These are phyloP conservation scores for Saccharomycopsis microspora DNA, from an alignment of 805 yeast species.

Conservation along the genomic window DNA sequence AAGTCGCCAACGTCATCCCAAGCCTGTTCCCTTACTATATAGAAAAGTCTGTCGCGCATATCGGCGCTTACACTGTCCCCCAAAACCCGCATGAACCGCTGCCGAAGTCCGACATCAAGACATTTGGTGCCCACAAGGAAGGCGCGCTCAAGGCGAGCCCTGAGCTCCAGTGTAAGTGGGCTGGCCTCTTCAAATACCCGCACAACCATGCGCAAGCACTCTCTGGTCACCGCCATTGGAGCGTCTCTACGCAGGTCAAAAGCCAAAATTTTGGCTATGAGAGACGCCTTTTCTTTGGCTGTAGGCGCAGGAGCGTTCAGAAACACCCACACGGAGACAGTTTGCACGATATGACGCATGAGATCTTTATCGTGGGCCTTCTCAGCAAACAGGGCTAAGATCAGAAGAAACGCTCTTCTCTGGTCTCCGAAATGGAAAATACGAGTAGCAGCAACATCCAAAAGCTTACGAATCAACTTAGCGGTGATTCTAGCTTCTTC, in stretches of 20 bases:
- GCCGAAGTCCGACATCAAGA: constrained; percentile 62
- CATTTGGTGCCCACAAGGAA: constrained; percentile 88
- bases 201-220: constrained; percentile 76
- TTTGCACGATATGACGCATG: constrained; percentile 58
- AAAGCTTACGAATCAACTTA: constrained; percentile 58
- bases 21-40: constrained; percentile 87
- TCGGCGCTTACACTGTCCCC: constrained; percentile 70
- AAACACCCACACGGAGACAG: constrained; percentile 86
- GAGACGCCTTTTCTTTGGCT: constrained; percentile 90
- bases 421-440: constrained; percentile 88
- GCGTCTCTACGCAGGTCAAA: constrained; percentile 85
- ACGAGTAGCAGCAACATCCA: constrained; percentile 69
- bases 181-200: constrained; percentile 77
- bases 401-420: constrained; percentile 74
- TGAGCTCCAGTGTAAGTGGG: constrained; percentile 73
- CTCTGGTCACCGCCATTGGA: constrained; percentile 46
- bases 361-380: constrained; percentile 72
- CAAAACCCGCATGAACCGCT: constrained; percentile 68
- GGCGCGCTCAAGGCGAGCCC: constrained; percentile 93
- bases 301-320: constrained; percentile 79
- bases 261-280: constrained; percentile 84
- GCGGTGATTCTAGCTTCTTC: constrained; percentile 76
- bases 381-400: constrained; percentile 84
- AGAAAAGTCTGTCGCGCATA: constrained; percentile 67
- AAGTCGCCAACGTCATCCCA: constrained; percentile 94